These are phyloP conservation scores for Chrysanthemum lavandulifolium DNA, from an alignment of 129 eudicot genomes.

Conservation along the genomic window DNA sequence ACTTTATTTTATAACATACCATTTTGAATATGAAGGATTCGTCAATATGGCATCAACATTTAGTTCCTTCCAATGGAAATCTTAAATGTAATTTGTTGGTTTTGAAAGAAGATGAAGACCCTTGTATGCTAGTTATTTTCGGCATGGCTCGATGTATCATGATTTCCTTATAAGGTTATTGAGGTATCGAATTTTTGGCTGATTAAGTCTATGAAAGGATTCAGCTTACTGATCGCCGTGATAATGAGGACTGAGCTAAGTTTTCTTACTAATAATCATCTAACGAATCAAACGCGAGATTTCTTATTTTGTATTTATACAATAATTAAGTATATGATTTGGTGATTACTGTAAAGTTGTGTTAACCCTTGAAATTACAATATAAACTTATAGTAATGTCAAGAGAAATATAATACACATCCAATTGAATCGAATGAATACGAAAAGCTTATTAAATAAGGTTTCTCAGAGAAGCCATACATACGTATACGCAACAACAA, in stretches of 20 bases:
- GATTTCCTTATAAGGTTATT: background rate
- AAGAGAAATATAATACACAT: background rate
- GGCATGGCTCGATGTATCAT: no score
- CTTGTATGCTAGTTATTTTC: background rate
- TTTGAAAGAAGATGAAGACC: background rate
- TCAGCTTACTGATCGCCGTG: no score
- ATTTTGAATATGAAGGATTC: no score
- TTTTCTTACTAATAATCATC: no score
- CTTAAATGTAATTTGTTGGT: background rate
- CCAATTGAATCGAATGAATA: background rate
- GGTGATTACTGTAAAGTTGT: background rate
- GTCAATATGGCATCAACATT: background rate
- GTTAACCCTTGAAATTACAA: background rate
- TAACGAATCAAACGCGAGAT: background rate
- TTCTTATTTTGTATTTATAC: background rate
- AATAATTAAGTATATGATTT: background rate
- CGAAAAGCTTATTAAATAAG: background rate
- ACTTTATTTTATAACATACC: no score
- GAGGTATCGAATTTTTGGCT: background rate
- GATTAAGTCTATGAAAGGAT: no score
- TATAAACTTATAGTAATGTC: background rate
- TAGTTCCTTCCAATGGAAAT: background rate
- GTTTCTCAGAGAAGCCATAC: background rate
- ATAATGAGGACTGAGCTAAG: no score
- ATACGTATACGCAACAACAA: conserved; percentile 11